phyloP scores from a whole-genome alignment of 2,329 filamentous ascomycete genomes.

The Aspergillus ibericus region DNA sequence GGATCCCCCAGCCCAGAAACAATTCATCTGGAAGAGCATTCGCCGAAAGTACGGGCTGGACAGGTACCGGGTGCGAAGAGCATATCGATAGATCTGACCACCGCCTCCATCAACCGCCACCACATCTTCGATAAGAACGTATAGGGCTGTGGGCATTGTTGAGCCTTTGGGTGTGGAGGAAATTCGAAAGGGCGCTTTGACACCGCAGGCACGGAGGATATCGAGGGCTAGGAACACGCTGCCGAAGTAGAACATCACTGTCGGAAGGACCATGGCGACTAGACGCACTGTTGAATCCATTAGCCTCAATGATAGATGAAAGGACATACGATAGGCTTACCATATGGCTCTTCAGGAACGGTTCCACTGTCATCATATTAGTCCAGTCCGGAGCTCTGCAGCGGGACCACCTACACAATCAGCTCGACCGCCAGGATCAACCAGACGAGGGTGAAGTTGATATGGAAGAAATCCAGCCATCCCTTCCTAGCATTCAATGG shows the following conservation, averaged over 20 bases:
- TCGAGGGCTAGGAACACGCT: conserved; percentile 43
- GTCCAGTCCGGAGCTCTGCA: not conserved
- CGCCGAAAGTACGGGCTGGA: conserved; percentile 56
- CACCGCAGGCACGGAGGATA: conserved; percentile 43
- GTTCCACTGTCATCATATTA: conserved; percentile 37
- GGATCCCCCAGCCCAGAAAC: conserved; percentile 58
- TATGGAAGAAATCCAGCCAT: conserved; percentile 50
- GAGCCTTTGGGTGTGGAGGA: conserved; percentile 63
- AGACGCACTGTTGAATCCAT: conserved; percentile 36
- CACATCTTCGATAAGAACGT: conserved; percentile 67
- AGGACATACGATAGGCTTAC: conserved; percentile 24
- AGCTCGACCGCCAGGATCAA: conserved; percentile 45
- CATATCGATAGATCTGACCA: conserved; percentile 54
- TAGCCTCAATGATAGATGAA: not conserved
- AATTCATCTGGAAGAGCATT: conserved; percentile 56
- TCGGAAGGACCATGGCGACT: conserved; percentile 46
- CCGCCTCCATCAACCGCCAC: conserved; percentile 66
- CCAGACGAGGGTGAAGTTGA: conserved; percentile 49
- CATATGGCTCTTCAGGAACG: conserved; percentile 40
- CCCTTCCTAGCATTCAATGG: conserved; percentile 45
- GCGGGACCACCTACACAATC: conserved; percentile 38
- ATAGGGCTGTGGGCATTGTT: conserved; percentile 59
- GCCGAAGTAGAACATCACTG: conserved; percentile 50
- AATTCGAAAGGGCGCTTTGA: conserved; percentile 60
- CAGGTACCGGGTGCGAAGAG: conserved; percentile 53